Base-by-base conservation (phyloP, 2,329 filamentous ascomycete genomes). In the Fusarium neocosmosporiellum region DNA sequence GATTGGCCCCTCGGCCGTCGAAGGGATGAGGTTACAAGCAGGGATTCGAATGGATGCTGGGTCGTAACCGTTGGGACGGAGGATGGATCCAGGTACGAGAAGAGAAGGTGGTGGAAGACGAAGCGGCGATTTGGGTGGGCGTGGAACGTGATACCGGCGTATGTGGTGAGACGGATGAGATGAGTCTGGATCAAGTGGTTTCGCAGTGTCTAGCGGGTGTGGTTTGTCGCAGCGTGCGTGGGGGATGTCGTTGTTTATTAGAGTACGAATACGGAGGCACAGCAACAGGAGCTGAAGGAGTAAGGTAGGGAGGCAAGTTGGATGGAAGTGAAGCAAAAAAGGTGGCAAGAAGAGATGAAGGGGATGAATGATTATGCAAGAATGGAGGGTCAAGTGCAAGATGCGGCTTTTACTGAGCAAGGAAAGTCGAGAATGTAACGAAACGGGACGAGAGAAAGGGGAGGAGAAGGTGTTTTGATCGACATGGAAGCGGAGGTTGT, bases 1-100 rank as follows among this genome's bases (percentile, higher is more conserved):
- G 24, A 62, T 66, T 66, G 65, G 50, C 57, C 59, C 62, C 64
- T 73, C 67, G 59, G 61, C 57, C 53, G 54, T 67, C n/a, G 66
- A 71, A 60, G 59, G 60, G 64, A 72, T 73, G 71, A 67, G 70
- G 65, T 70, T 69, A 64, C 62, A 65, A 68, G 63, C 75, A 77
- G 75, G 75, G 75, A 63, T 76, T 46, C 62, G 36, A 22, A 69
- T 67, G 71, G 66, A 61, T 62, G 71, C 69, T 63, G 62, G 71
- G 68, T 62, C 58, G 61, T 59, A 59, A 63, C 48, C 33, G 61
- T 58, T 46, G 27, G 66, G 53, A 55, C 33, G 33, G 37, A 59
- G 63, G 53, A 50, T 67, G 63, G 65, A 63, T 66, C 60, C 61
- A 67, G 66, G 66, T 68, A 65, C 63, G 60, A 63, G 63, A 54